phyloP scores from a whole-genome alignment of 2,329 filamentous ascomycete species.

The Trichoderma brevicompactum region DNA sequence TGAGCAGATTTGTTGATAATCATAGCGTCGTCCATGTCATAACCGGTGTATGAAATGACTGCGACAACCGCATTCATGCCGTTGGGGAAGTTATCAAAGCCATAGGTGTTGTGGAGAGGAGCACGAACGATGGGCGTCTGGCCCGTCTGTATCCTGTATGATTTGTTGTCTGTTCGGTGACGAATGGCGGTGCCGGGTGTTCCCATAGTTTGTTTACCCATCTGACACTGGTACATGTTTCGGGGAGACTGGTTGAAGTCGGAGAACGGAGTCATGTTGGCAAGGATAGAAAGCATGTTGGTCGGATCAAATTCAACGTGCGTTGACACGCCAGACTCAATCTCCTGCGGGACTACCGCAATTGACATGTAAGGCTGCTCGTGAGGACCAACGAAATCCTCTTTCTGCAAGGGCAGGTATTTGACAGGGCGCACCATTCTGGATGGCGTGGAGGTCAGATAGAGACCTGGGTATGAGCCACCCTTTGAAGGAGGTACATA shows the following conservation, averaged over 20 bases:
- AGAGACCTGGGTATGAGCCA: constrained; percentile 95
- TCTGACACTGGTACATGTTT: constrained; percentile 99
- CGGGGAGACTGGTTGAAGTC: constrained; percentile 98
- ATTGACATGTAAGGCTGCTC: constrained; percentile 99
- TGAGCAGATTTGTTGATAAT: constrained; percentile 97
- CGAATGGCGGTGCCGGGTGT: constrained; percentile 84
- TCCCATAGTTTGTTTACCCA: constrained; percentile 99
- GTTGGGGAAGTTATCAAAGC: constrained; percentile 97
- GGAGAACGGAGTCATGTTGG: constrained; percentile 98
- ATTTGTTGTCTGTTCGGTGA: constrained; percentile 95
- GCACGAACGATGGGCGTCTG: constrained; percentile 93
- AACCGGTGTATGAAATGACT: constrained; percentile 97
- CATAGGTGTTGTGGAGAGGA: constrained; percentile 93
- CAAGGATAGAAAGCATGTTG: constrained; percentile 95
- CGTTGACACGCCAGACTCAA: constrained; percentile 84
- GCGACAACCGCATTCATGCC: constrained; percentile 94
- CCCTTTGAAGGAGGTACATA: constrained; percentile 85
- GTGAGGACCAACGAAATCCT: constrained; percentile 88
- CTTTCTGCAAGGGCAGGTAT: constrained; percentile 82
- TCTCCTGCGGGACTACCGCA: constrained; percentile 84
- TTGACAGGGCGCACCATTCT: constrained; percentile 91
- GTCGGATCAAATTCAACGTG: constrained; percentile 95
- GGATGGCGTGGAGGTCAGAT: constrained; percentile 84
- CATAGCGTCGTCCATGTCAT: constrained; percentile 99
- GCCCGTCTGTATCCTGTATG: constrained; percentile 91